Evolutionary conservation across 192 early-diverging fungal genomes (phyloP).

Genomic region (Allomyces macrogynus): DNA sequence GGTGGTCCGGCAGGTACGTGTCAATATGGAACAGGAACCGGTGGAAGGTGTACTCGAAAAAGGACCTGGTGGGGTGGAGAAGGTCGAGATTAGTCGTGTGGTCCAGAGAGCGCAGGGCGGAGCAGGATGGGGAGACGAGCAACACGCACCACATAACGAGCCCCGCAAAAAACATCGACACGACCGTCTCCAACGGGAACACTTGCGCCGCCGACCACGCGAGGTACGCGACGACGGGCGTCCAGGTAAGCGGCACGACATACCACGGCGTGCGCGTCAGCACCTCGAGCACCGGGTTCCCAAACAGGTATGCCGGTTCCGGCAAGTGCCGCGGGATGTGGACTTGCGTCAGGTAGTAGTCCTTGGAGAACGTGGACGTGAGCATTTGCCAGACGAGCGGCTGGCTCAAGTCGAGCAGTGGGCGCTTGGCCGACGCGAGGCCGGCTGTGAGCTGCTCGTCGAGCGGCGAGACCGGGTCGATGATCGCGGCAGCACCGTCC

Average conservation of each 20-base stretch:
- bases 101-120: no score
- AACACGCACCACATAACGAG: not conserved
- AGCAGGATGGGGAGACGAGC: no score
- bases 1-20: slow-evolving; percentile 64
- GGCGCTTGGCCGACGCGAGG: slow-evolving; percentile 23
- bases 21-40: slow-evolving; percentile 90
- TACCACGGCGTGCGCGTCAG: slow-evolving; percentile 86
- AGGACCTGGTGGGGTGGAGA: slow-evolving; percentile 11
- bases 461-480: not conserved
- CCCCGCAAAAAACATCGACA: not conserved
- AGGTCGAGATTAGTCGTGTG: no score
- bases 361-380: slow-evolving; percentile 45
- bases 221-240: slow-evolving; percentile 40
- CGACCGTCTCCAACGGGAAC: not conserved
- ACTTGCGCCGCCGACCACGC: slow-evolving; percentile 14
- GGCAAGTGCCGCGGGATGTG: slow-evolving; percentile 69
- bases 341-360: slow-evolving; percentile 73
- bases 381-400: slow-evolving; percentile 71
- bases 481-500: not conserved
- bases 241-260: slow-evolving; percentile 69
- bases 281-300: slow-evolving; percentile 48
- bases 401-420: slow-evolving; percentile 62
- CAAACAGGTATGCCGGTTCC: slow-evolving; percentile 67
- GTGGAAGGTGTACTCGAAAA: slow-evolving; percentile 77
- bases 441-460: slow-evolving; percentile 23